Percentiles rank a stretch among this genome's conserved stretches.
These are phyloP conservation scores for Houttuynia cordata DNA, from an alignment of 164 flowering plant genomes.

Conservation along the genomic window DNA sequence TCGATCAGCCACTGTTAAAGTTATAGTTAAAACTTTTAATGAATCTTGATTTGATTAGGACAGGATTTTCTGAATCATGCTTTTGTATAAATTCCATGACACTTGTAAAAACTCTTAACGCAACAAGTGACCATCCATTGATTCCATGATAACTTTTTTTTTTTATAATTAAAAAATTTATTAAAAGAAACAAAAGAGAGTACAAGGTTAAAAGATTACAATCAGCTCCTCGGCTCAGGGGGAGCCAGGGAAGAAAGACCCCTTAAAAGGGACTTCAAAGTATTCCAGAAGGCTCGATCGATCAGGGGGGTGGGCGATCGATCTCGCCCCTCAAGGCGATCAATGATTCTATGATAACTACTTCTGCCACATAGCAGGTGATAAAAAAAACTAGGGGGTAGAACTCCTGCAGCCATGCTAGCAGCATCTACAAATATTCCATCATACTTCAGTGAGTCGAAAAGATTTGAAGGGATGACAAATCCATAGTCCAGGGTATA, in stretches of 20 bases:
- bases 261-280: too few relatives aligned
- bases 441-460: conserved; percentile 78
- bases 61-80: conserved; percentile 42
- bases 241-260: too few relatives aligned
- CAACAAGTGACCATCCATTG: conserved; percentile 73
- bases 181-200: too few relatives aligned
- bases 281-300: too few relatives aligned
- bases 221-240: too few relatives aligned
- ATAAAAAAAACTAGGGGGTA: conserved; percentile 61
- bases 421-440: conserved; percentile 81
- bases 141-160: conserved; percentile 15
- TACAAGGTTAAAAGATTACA: too few relatives aligned
- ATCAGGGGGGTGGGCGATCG: too few relatives aligned
- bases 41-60: conserved; percentile 68
- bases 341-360: conserved; percentile 32
- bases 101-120: conserved; percentile 50
- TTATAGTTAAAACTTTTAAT: conserved; percentile 54
- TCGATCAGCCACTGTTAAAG: too few relatives aligned
- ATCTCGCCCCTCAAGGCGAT: too few relatives aligned
- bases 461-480: conserved; percentile 63
- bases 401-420: conserved; percentile 78
- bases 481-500: conserved; percentile 91
- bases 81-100: conserved; percentile 42
- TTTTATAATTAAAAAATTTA: too few relatives aligned
- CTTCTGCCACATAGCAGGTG: conserved; percentile 78